A percentile compares a stretch with the other conserved stretches of the same genome.
phyloP scores from a whole-genome alignment of 352 stramenopile genomes.

The Peronospora tabacina region DNA sequence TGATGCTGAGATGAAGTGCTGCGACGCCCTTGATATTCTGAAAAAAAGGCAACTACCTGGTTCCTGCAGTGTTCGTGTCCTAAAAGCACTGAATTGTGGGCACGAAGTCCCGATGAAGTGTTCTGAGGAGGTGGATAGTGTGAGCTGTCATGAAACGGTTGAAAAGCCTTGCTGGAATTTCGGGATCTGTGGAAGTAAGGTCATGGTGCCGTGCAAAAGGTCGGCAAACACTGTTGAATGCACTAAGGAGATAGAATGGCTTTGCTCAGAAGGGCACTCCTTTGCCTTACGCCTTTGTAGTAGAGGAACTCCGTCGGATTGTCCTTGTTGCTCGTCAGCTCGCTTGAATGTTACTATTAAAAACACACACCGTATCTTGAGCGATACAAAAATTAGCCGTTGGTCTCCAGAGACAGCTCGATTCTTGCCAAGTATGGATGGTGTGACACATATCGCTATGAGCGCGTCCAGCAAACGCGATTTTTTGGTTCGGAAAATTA shows the following conservation, averaged over 20 bases:
- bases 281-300: conserved; percentile 42
- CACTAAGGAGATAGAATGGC: conserved; percentile 30
- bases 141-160: conserved; percentile 31
- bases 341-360: conserved; percentile 28
- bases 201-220: conserved; percentile 23
- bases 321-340: conserved; percentile 37
- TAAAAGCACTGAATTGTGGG: conserved; percentile 25
- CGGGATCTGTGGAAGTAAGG: conserved; percentile 26
- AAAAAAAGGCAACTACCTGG: no score
- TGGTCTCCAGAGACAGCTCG: conserved; percentile 9
- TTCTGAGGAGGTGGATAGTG: conserved; percentile 23
- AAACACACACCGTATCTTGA: conserved; percentile 12
- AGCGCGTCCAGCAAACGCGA: conserved; percentile 18
- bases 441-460: conserved; percentile 23
- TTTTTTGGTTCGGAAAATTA: conserved; percentile 40
- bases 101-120: conserved; percentile 40
- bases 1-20: conserved; percentile 47
- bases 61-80: no score
- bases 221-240: conserved; percentile 31
- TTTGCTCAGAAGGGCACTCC: conserved; percentile 31
- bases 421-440: conserved; percentile 14
- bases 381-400: conserved; percentile 8
- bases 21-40: no score
- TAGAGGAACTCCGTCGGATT: conserved; percentile 39
- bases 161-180: conserved; percentile 59